These are phyloP conservation scores for Termitomyces titanicus DNA, from an alignment of 768 basidiomycete genomes.

Conservation along the genomic window DNA sequence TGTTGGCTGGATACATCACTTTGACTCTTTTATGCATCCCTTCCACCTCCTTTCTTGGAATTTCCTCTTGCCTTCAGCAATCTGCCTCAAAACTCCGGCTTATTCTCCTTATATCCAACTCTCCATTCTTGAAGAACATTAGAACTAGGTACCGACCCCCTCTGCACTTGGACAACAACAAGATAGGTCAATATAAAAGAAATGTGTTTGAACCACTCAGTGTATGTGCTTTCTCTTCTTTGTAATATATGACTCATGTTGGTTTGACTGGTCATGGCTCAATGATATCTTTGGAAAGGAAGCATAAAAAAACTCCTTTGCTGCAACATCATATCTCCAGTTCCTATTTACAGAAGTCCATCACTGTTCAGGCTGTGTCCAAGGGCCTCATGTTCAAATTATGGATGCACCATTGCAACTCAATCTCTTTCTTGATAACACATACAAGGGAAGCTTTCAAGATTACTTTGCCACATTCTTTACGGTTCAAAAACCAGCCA, in stretches of 20 bases:
- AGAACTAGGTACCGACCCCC: neutral
- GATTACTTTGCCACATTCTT: neutral
- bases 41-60: too few species aligned
- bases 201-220: neutral
- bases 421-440: neutral
- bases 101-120: neutral
- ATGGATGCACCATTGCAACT: neutral
- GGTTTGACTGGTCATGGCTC: neutral
- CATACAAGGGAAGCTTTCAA: neutral
- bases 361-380: neutral
- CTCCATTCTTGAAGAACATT: neutral
- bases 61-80: neutral
- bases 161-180: neutral
- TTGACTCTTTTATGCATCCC: too few species aligned
- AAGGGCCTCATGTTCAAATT: neutral
- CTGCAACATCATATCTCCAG: neutral
- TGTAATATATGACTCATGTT: neutral
- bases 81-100: neutral
- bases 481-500: neutral
- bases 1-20: too few species aligned
- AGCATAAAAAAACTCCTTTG: neutral
- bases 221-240: neutral
- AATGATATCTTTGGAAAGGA: conserved; percentile 2
- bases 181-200: neutral
- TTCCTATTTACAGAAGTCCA: neutral